Conservation (phyloP, 2,329 filamentous ascomycete genomes). For the Penicillium crustosum region DNA sequence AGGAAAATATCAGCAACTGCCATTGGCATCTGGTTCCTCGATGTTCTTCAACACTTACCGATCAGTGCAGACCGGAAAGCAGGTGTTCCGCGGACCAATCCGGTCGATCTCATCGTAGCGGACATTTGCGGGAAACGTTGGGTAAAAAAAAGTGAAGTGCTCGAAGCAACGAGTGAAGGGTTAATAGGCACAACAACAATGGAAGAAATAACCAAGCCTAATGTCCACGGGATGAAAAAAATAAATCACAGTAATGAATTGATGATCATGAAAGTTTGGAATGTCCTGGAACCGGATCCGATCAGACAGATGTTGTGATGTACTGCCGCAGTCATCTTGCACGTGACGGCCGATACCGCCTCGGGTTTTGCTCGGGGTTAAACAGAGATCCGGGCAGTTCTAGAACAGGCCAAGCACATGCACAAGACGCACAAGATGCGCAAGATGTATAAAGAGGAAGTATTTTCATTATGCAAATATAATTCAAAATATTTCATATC, state of each 20-base stretch:
- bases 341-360: constrained; percentile 22
- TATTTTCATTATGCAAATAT: not conserved
- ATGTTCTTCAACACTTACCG: constrained; percentile 21
- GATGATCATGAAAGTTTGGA: constrained; percentile 8
- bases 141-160: constrained; percentile 22
- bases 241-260: not conserved
- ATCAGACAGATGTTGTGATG: constrained; percentile 22
- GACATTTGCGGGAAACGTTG: constrained; percentile 38
- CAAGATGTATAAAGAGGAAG: not conserved
- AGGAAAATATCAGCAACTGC: constrained; percentile 3
- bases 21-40: not conserved
- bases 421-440: too few relatives aligned
- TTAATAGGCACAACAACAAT: constrained; percentile 16
- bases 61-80: constrained; percentile 32
- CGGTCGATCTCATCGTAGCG: constrained; percentile 41
- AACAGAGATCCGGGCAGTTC: constrained; percentile 1
- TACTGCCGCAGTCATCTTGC: constrained; percentile 18
- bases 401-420: not conserved
- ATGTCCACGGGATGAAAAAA: constrained; percentile 10
- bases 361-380: constrained; percentile 21
- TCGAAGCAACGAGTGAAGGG: constrained; percentile 25
- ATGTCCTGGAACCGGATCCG: constrained; percentile 8
- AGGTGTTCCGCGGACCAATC: constrained; percentile 39
- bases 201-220: not conserved
- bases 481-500: not conserved